Percentiles rank a stretch among this genome's conserved stretches.
Evolutionary conservation across 2,329 filamentous ascomycete genomes (phyloP).

Genomic region (Cercospora zeae-maydis): DNA sequence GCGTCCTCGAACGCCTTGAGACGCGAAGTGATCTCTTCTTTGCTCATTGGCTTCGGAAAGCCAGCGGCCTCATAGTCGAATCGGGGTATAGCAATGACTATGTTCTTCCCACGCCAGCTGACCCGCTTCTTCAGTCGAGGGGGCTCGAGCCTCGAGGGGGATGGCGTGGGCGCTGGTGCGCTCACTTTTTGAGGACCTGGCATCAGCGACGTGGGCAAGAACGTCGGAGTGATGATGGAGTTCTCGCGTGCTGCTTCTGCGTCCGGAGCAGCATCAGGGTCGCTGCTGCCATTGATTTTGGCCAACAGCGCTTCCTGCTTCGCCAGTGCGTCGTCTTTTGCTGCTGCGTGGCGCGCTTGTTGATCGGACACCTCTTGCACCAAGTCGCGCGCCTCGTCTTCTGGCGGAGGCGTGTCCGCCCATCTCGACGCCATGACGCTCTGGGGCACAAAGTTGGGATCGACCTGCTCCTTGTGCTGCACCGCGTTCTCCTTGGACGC

Average conservation of each 20-base stretch:
- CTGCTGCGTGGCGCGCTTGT: conserved; percentile 4
- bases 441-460: conserved; percentile 17
- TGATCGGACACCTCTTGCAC: conserved; percentile 6
- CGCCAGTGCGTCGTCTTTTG: conserved; percentile 5
- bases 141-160: conserved; percentile 25
- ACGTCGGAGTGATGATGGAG: neutral
- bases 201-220: conserved; percentile 1
- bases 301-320: conserved; percentile 10
- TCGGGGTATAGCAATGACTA: conserved; percentile 45
- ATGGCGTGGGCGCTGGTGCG: conserved; percentile 1
- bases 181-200: conserved; percentile 5
- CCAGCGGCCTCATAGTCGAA: conserved; percentile 44
- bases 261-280: neutral
- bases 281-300: conserved; percentile 11
- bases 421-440: conserved; percentile 30
- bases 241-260: neutral
- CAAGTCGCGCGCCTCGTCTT: conserved; percentile 14
- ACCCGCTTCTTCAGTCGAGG: conserved; percentile 45
- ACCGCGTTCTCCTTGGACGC: neutral
- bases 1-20: conserved; percentile 63
- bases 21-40: conserved; percentile 58
- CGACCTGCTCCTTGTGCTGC: conserved; percentile 2
- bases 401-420: conserved; percentile 28
- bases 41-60: conserved; percentile 42
- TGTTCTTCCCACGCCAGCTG: conserved; percentile 46